These are phyloP conservation scores for Xylariaceae sp. DNA, from an alignment of 2,329 filamentous ascomycete genomes.

Conservation along the genomic window DNA sequence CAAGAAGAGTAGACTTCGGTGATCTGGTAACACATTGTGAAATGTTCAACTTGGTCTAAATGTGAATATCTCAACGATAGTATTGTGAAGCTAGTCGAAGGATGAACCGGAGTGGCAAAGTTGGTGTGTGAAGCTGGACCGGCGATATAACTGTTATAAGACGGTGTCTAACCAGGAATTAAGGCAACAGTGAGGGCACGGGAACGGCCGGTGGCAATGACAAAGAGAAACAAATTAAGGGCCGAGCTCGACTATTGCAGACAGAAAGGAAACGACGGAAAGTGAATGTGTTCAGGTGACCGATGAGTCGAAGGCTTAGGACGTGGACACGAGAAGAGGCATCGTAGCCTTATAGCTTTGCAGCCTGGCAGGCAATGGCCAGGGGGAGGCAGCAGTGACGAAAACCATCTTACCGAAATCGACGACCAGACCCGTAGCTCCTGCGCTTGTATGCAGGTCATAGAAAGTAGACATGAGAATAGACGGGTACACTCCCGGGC, in stretches of 20 bases:
- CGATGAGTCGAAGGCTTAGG: constrained; percentile 29
- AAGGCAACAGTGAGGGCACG: constrained; percentile 23
- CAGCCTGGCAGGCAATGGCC: constrained; percentile 35
- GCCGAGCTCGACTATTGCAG: constrained; percentile 20
- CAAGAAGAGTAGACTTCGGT: constrained; percentile 84
- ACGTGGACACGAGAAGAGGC: constrained; percentile 33
- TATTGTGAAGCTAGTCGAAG: not conserved
- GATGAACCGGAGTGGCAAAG: not conserved
- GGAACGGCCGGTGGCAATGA: constrained; percentile 17
- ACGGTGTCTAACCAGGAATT: constrained; percentile 16
- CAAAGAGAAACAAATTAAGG: constrained; percentile 14
- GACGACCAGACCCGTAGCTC: constrained; percentile 15
- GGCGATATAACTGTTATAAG: constrained; percentile 17
- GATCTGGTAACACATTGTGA: constrained; percentile 78
- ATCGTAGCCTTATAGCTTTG: constrained; percentile 56
- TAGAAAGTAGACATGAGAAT: not conserved
- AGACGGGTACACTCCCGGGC: constrained; percentile 8
- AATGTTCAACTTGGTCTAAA: constrained; percentile 24
- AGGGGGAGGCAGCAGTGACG: constrained; percentile 29
- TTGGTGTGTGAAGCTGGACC: constrained; percentile 5
- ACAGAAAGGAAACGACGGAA: constrained; percentile 29
- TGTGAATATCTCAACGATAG: constrained; percentile 12
- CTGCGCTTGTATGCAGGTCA: constrained; percentile 17
- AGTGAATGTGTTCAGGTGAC: constrained; percentile 24
- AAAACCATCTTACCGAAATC: constrained; percentile 29